Percentiles rank a stretch among this genome's conserved stretches.
Evolutionary conservation across 2,329 filamentous ascomycete species (phyloP).

Genomic region (Penicillium crustosum): DNA sequence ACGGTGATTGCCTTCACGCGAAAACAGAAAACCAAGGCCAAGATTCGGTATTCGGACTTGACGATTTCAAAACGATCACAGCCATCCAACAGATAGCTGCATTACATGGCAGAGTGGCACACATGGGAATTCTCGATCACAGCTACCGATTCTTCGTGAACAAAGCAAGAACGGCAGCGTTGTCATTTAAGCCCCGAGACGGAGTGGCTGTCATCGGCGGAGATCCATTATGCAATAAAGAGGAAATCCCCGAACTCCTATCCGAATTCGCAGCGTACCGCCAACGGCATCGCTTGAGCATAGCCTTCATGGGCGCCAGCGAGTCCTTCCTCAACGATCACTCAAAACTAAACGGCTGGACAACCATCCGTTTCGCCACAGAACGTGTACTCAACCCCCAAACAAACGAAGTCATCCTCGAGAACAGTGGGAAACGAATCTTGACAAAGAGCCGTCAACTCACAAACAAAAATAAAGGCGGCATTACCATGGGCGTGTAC

Average conservation of each 20-base stretch:
- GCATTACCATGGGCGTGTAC: conserved; percentile 38
- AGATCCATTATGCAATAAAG: conserved; percentile 39
- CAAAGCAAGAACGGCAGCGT: conserved; percentile 32
- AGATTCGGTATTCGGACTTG: conserved; percentile 28
- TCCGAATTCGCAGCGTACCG: conserved; percentile 39
- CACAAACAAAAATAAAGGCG: conserved; percentile 36
- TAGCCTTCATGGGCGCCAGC: conserved; percentile 42
- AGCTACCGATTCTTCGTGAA: conserved; percentile 46
- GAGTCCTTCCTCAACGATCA: conserved; percentile 32
- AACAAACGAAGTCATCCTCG: conserved; percentile 41
- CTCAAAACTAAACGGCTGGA: conserved; percentile 32
- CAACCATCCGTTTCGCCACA: conserved; percentile 40
- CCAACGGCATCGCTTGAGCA: conserved; percentile 29
- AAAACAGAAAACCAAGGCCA: not conserved
- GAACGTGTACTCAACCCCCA: conserved; percentile 45
- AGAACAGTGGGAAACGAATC: conserved; percentile 40
- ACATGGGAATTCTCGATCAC: conserved; percentile 47
- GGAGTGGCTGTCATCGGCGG: conserved; percentile 42
- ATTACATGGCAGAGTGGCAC: conserved; percentile 40
- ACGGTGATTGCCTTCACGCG: not conserved
- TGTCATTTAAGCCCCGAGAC: conserved; percentile 43
- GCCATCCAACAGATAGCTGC: conserved; percentile 33
- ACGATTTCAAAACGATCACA: conserved; percentile 35
- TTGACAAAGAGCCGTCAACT: conserved; percentile 39
- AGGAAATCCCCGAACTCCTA: conserved; percentile 29